phyloP scores from a whole-genome alignment of 2,329 filamentous ascomycete species.

The Fusarium sp. region DNA sequence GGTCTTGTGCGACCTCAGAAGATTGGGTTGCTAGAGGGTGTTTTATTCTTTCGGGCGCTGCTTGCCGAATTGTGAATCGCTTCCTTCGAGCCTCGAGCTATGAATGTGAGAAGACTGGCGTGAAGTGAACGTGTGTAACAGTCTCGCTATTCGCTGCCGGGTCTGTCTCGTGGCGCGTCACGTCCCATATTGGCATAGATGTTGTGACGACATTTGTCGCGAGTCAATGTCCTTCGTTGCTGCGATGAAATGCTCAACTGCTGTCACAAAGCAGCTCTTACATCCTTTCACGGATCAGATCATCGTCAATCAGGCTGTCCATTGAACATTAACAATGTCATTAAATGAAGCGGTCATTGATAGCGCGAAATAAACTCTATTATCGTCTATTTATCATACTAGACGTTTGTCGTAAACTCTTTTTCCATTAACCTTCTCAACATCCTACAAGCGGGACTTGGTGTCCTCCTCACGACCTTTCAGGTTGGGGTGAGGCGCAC shows the following conservation, averaged over 20 bases:
- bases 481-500: conserved; percentile 39
- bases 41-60: not conserved
- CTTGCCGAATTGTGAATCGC: not conserved
- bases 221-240: not conserved
- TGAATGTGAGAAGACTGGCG: not conserved
- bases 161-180: not conserved
- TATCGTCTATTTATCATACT: conserved; percentile 5
- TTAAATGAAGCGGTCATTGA: not conserved
- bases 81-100: not conserved
- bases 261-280: not conserved
- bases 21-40: fast-evolving
- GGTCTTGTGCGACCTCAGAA: not conserved
- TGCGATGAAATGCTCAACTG: not conserved
- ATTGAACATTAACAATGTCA: fast-evolving
- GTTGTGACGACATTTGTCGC: fast-evolving
- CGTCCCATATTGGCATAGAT: not conserved
- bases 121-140: not conserved
- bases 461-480: conserved; percentile 38
- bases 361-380: not conserved
- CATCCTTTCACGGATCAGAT: not conserved
- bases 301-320: too few species aligned
- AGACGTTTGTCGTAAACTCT: not conserved
- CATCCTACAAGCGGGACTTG: conserved; percentile 33
- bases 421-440: not conserved
- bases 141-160: not conserved